phyloP scores from a whole-genome alignment of 139 green algal species.

The Microglena sp. region DNA sequence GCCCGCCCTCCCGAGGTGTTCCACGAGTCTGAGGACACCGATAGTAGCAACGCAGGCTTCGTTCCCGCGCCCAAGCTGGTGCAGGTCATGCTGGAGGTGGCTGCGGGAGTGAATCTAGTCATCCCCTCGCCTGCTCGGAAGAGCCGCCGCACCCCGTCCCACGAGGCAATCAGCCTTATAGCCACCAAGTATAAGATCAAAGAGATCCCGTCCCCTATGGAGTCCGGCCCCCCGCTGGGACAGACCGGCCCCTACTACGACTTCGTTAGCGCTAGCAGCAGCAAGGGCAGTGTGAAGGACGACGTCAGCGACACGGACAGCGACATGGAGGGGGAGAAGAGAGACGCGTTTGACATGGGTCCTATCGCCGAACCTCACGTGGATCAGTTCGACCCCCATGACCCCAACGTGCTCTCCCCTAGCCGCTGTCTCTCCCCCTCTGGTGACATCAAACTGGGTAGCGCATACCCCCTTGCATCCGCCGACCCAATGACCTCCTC shows the following conservation, averaged over 20 bases:
- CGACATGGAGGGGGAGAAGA: neutral
- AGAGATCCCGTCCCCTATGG: slow-evolving; percentile 13
- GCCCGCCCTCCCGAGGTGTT: slow-evolving; percentile 12
- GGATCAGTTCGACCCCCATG: too few species aligned
- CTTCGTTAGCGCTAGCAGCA: too few species aligned
- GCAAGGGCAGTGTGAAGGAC: too few species aligned
- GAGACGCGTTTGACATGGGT: too few species aligned
- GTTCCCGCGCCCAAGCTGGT: slow-evolving; percentile 19
- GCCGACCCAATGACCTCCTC: too few species aligned
- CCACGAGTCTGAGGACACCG: neutral
- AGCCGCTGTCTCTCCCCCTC: too few species aligned
- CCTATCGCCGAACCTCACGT: too few species aligned
- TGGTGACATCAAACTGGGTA: too few species aligned
- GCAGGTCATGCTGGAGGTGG: slow-evolving; percentile 38
- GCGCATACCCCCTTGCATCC: too few species aligned
- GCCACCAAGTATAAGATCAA: slow-evolving; percentile 25
- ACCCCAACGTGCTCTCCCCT: too few species aligned
- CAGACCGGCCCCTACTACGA: neutral
- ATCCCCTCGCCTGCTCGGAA: slow-evolving; percentile 33
- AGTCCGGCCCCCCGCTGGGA: slow-evolving; percentile 21
- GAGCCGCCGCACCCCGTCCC: slow-evolving; percentile 57
- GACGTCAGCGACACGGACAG: too few species aligned
- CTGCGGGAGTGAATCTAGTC: slow-evolving; percentile 47
- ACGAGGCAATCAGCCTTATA: slow-evolving; percentile 51
- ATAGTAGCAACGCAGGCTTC: neutral